Base-by-base conservation (phyloP, 163 green algal species). In the Volvox carteri region DNA sequence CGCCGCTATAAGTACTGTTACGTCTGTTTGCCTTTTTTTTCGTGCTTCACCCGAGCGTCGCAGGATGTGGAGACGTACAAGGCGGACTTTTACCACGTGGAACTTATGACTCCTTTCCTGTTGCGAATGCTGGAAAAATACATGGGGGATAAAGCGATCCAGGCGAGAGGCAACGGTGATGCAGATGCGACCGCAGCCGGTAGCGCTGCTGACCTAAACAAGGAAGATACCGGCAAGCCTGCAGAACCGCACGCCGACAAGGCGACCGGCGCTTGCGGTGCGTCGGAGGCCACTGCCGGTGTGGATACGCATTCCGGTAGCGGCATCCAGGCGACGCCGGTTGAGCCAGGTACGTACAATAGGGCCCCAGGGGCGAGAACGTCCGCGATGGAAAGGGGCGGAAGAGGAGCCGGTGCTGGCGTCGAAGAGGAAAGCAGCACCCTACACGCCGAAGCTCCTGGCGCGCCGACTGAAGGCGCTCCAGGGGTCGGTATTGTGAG, bases 51-150 rank as follows among this genome's bases (percentile, higher is more conserved):
- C n/a, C n/a, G n/a, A n/a, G n/a, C n/a, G n/a, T n/a, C n/a, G n/a
- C 68, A 81, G 67, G 81, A 28, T 0, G 70, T 65, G 3, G 68
- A 84, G 52, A 89, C 84, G 4, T 89, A 89, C 68, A 75, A 76
- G 52, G 84, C 84, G 1, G 84, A 89, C 39, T 67, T 89, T n/a
- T 84, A 84, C 30, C 70, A 84, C n/a, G 52, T 89, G 16, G 84
- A 83, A 1, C 52, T 89, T 5, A 81, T 89, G 84, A 9, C 9
- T 28, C 84, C 84, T n/a, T 89, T 89, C 39, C 68, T 89, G 37
- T 1, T 21, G 2, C 48, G 21, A 16, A 87, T 87, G 81, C 46
- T n/a, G 6, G 65, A 44, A 19, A 79, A 87, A 23, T 80, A 87
- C 84, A 46, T 50, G 44, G 18, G 39, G 72, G 35, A 30, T 19